Percentiles rank a stretch among this genome's conserved stretches.
phyloP scores from a whole-genome alignment of 1,284 basidiomycete genomes.

The Neolentinus lepideus region DNA sequence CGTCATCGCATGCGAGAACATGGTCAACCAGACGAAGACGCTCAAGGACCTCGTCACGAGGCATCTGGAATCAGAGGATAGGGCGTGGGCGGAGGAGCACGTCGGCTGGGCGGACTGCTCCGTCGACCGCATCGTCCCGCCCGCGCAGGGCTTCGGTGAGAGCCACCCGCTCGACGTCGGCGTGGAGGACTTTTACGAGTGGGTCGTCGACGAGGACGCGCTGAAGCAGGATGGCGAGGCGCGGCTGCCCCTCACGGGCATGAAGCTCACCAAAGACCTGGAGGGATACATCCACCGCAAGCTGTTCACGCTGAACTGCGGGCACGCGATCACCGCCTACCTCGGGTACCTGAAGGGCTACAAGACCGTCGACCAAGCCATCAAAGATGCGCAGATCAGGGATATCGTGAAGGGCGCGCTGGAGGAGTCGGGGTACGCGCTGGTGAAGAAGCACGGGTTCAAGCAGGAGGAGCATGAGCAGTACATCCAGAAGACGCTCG shows the following conservation, averaged over 20 bases:
- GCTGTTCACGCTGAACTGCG: slow-evolving; percentile 34
- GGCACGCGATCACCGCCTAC: slow-evolving; percentile 31
- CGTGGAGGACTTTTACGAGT: slow-evolving; percentile 34
- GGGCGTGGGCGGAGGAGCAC: slow-evolving; percentile 19
- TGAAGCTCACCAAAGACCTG: slow-evolving; percentile 26
- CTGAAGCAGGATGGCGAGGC: slow-evolving; percentile 17
- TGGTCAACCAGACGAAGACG: slow-evolving; percentile 24
- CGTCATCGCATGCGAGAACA: slow-evolving; percentile 35
- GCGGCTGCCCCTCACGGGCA: slow-evolving; percentile 23
- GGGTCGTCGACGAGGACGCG: slow-evolving; percentile 26
- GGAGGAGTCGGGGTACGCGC: slow-evolving; percentile 19
- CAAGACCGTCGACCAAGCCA: slow-evolving; percentile 24
- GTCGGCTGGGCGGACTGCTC: slow-evolving; percentile 34
- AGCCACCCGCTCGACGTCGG: slow-evolving; percentile 26
- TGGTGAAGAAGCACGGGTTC: slow-evolving; percentile 19
- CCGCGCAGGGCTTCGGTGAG: slow-evolving; percentile 13
- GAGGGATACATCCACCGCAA: slow-evolving; percentile 32
- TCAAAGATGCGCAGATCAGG: slow-evolving; percentile 16
- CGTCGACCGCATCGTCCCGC: slow-evolving; percentile 35
- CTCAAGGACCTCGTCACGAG: slow-evolving; percentile 24
- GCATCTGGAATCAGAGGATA: slow-evolving; percentile 20
- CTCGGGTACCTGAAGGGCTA: slow-evolving; percentile 25
- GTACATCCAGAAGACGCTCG: slow-evolving; percentile 26
- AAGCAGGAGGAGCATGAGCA: slow-evolving; percentile 19
- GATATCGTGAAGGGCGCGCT: slow-evolving; percentile 16